Evolutionary conservation across 371 early-diverging fungal genomes (phyloP), one percentile per base, ranked within the genome.

Genomic region (Mortierella sp.): DNA sequence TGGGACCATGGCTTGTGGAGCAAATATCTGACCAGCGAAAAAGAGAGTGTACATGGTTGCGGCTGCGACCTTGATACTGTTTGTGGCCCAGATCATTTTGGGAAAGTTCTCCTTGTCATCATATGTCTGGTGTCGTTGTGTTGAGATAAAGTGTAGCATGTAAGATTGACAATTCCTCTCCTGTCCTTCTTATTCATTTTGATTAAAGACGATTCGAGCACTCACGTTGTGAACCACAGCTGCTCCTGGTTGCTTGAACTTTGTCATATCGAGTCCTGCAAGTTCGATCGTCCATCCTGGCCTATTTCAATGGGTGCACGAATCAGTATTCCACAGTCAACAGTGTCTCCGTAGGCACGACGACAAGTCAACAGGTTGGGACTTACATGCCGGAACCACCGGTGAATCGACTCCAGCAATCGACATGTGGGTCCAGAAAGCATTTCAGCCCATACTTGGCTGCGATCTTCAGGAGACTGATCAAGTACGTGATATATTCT

Each of bases 11-110:
- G 71, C 72, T 1, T 78, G 63, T 2, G 94, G 94, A 0, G 92
- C 92, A 84, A 92, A 93, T 5, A 83, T 80, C 48, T 88, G 82
- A 7, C 94, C 94, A 0, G 81, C 93, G 63, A 91, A 93, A 63
- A 93, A 93, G 9, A 93, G 69, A 0, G 94, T 92, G 62, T 92
- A 93, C 93, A 94, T 93, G 51, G 94, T 93, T 7, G 90, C 84
- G 2, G 86, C 79, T 24, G 91, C 93, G 13, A 91, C 74, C 59
- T 94, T 93, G 50, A 82, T 82, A 67, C 90, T 91, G 68, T 94
- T 94, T 34, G 94, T 93, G 0, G 93, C 89, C 94, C 94, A 94
- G 14, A 90, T 90, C 94, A 93, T 93, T 55, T 86, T 87, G 10
- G 90, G 89, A 51, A 81, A 88, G 18, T 82, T 68, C 2, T 59